Evolutionary conservation across 169 alveolate genomes (phyloP).

Genomic region (Perkinsus marinus): DNA sequence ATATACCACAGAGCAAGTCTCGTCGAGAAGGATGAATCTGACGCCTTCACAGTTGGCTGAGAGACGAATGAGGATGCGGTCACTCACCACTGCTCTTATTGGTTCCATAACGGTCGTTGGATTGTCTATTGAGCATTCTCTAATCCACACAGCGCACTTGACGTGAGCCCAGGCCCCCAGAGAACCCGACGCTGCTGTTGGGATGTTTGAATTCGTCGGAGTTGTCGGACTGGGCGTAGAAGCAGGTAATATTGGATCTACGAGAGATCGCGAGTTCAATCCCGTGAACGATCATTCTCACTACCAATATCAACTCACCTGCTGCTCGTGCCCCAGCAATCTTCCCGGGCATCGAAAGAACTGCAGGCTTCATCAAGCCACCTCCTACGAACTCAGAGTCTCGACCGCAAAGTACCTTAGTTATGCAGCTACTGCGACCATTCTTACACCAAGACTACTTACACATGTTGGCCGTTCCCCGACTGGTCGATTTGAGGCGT

Average conservation of each 20-base stretch:
- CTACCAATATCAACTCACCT: not conserved
- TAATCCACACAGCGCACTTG: not conserved
- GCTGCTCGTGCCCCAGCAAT: not conserved
- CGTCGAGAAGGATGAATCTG: not conserved
- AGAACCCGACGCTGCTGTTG: not conserved
- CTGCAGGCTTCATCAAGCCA: not conserved
- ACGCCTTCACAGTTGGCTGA: not conserved
- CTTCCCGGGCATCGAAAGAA: not conserved
- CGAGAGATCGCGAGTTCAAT: not conserved
- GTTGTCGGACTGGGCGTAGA: not conserved
- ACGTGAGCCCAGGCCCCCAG: not conserved
- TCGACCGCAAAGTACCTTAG: not conserved
- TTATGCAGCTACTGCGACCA: not conserved
- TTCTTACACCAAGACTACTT: not conserved
- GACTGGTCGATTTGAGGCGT: not conserved
- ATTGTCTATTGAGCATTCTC: not conserved
- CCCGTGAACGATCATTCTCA: not conserved
- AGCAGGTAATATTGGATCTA: not conserved
- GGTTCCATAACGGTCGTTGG: not conserved
- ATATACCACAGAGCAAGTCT: not conserved
- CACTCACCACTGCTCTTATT: not conserved
- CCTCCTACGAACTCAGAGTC: not conserved
- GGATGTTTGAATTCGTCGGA: not conserved
- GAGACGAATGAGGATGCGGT: not conserved
- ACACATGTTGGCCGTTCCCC: not conserved